phyloP scores from a whole-genome alignment of 192 early-diverging fungal species.

The Cetraspora pellucida region DNA sequence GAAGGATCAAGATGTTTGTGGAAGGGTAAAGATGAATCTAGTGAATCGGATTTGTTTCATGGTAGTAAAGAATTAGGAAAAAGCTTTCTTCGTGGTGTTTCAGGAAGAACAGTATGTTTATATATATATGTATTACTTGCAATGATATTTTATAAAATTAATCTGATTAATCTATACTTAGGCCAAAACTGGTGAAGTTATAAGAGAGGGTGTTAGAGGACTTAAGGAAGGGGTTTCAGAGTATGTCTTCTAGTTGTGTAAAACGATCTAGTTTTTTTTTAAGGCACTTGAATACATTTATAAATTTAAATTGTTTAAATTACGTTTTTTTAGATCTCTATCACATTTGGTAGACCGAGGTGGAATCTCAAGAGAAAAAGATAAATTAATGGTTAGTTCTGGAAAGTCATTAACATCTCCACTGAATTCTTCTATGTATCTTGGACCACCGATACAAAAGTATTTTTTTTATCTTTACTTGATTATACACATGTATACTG shows the following conservation, averaged over 20 bases:
- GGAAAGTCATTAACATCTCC: too few relatives aligned
- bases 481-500: too few relatives aligned
- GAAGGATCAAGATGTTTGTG: slow-evolving; percentile 43
- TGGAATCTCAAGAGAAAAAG: background rate
- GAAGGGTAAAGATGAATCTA: slow-evolving; percentile 29
- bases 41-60: slow-evolving; percentile 3
- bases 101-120: slow-evolving; percentile 12
- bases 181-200: slow-evolving; percentile 30
- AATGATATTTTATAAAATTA: background rate
- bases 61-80: slow-evolving; percentile 36
- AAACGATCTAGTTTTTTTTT: background rate
- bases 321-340: slow-evolving; percentile 6
- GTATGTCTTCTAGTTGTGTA: background rate
- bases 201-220: slow-evolving; percentile 17
- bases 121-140: background rate
- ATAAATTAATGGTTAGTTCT: too few relatives aligned
- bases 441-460: too few relatives aligned
- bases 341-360: slow-evolving; percentile 13
- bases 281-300: background rate
- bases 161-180: background rate
- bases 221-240: slow-evolving; percentile 25
- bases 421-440: too few relatives aligned
- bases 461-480: too few relatives aligned
- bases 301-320: background rate
- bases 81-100: slow-evolving; percentile 40